Conservation (phyloP, 345 rosid species). For the Passiflora organensis region DNA sequence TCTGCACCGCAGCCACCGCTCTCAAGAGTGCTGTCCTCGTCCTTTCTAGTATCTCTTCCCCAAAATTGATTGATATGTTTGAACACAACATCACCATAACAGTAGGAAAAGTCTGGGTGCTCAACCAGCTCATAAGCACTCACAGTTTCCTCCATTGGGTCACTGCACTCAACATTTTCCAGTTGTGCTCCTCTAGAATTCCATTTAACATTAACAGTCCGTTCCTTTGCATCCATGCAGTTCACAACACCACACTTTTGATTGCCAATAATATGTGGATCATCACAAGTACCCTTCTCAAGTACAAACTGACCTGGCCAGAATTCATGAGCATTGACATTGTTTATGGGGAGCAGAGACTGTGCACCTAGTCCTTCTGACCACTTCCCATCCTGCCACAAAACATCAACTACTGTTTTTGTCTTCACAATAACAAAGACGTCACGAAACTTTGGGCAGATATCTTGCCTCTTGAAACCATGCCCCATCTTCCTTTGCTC, state of each 20-base stretch:
- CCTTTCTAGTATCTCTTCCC: slow-evolving; percentile 17
- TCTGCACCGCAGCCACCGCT: slow-evolving; percentile 15
- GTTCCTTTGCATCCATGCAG: slow-evolving; percentile 69
- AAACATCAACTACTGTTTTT: slow-evolving; percentile 58
- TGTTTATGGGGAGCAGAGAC: slow-evolving; percentile 53
- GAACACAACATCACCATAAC: slow-evolving; percentile 70
- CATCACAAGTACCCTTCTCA: slow-evolving; percentile 48
- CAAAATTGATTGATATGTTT: slow-evolving; percentile 21
- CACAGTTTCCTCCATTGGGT: slow-evolving; percentile 52
- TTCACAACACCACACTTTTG: slow-evolving; percentile 68
- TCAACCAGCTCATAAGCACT: slow-evolving; percentile 85
- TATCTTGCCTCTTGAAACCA: slow-evolving; percentile 31
- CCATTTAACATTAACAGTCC: slow-evolving; percentile 72
- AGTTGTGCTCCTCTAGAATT: slow-evolving; percentile 27
- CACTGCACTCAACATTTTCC: slow-evolving; percentile 23
- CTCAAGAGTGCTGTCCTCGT: slow-evolving; percentile 17
- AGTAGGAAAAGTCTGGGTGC: slow-evolving; percentile 70
- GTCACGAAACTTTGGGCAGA: slow-evolving; percentile 29
- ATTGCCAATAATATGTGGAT: slow-evolving; percentile 28
- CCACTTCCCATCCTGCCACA: slow-evolving; percentile 82
- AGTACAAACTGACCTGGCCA: slow-evolving; percentile 89
- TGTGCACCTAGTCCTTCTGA: slow-evolving; percentile 50
- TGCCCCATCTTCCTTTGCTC: slow-evolving; percentile 25
- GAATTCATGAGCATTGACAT: slow-evolving; percentile 69
- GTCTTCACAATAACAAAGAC: slow-evolving; percentile 57